A percentile compares a stretch with the other conserved stretches of the same genome.
These are phyloP conservation scores for Dendrobium catenatum DNA, from an alignment of 106 monocot species.

Conservation along the genomic window DNA sequence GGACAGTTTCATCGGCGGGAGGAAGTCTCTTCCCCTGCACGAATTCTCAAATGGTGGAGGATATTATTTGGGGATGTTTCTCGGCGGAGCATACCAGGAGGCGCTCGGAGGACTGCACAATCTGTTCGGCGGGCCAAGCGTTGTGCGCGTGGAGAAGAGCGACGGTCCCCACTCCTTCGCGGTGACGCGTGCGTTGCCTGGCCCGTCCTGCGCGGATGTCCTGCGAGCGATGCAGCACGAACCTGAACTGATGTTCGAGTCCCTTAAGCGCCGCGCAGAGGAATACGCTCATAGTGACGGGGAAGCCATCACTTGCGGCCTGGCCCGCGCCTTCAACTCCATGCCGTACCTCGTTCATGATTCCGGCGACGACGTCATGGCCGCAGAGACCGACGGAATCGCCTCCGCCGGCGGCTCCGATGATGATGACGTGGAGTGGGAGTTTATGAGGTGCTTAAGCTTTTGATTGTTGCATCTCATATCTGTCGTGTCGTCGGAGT, in stretches of 20 bases:
- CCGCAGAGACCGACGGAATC: neutral
- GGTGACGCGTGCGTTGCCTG: conserved; percentile 66
- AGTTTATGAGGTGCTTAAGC: conserved; percentile 53
- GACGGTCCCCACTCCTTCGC: conserved; percentile 84
- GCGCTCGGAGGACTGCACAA: conserved; percentile 94
- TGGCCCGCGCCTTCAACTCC: conserved; percentile 57
- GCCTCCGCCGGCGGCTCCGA: neutral
- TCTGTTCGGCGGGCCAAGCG: conserved; percentile 91
- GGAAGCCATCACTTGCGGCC: conserved; percentile 12
- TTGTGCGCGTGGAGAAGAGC: conserved; percentile 79
- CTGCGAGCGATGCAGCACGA: conserved; percentile 88
- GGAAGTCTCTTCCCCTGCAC: conserved; percentile 63
- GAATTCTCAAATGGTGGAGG: conserved; percentile 30
- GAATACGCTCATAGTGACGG: conserved; percentile 19
- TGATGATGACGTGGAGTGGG: conserved; percentile 55
- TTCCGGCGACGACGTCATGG: conserved; percentile 7
- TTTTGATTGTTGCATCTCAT: conserved; percentile 21
- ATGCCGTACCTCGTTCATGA: conserved; percentile 72
- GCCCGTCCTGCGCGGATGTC: conserved; percentile 79
- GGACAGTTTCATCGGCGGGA: conserved; percentile 64
- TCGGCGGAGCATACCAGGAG: conserved; percentile 99
- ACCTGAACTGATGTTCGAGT: conserved; percentile 88
- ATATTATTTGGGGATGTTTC: conserved; percentile 95
- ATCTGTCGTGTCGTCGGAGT: neutral
- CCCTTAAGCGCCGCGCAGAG: conserved; percentile 60